These are phyloP conservation scores for Ceratobasidium sp. DNA, from an alignment of 1,284 basidiomycete species.

Conservation along the genomic window DNA sequence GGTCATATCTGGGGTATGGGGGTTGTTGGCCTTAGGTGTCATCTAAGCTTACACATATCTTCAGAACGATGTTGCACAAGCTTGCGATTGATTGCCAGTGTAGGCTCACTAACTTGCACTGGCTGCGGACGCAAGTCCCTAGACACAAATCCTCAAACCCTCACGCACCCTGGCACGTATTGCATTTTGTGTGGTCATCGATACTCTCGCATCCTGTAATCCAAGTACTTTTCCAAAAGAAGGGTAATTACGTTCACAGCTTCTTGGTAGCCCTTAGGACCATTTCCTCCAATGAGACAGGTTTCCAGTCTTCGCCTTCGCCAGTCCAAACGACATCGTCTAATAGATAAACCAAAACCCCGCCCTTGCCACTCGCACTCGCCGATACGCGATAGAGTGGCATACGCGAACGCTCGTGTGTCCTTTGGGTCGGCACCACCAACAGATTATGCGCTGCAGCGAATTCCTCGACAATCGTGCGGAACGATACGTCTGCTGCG, in stretches of 20 bases:
- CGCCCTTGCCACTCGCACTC: slow-evolving; percentile 81
- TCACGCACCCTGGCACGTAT: slow-evolving; percentile 23
- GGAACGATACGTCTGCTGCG: slow-evolving; percentile 77
- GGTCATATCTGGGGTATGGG: slow-evolving; percentile 33
- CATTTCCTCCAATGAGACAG: slow-evolving; percentile 72
- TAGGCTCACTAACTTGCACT: slow-evolving; percentile 31
- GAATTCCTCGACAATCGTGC: slow-evolving; percentile 86
- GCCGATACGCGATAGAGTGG: slow-evolving; percentile 83
- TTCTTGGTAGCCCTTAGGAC: slow-evolving; percentile 63
- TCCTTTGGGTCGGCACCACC: slow-evolving; percentile 84
- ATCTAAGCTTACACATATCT: background rate
- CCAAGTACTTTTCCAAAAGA: background rate
- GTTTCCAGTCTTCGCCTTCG: slow-evolving; percentile 63
- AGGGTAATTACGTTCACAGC: background rate
- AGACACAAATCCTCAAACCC: background rate
- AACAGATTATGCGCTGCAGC: slow-evolving; percentile 85
- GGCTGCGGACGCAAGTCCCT: slow-evolving; percentile 30
- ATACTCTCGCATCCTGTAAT: slow-evolving; percentile 27
- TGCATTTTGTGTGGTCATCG: slow-evolving; percentile 33
- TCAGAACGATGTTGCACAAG: slow-evolving; percentile 35
- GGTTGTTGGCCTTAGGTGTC: background rate
- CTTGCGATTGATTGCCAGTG: slow-evolving; percentile 15
- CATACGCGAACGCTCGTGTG: slow-evolving; percentile 83
- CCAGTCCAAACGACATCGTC: slow-evolving; percentile 89
- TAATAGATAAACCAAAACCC: slow-evolving; percentile 81